Conservation (phyloP, 495 filamentous ascomycete genomes). For the Talaromyces nanjingensis region DNA sequence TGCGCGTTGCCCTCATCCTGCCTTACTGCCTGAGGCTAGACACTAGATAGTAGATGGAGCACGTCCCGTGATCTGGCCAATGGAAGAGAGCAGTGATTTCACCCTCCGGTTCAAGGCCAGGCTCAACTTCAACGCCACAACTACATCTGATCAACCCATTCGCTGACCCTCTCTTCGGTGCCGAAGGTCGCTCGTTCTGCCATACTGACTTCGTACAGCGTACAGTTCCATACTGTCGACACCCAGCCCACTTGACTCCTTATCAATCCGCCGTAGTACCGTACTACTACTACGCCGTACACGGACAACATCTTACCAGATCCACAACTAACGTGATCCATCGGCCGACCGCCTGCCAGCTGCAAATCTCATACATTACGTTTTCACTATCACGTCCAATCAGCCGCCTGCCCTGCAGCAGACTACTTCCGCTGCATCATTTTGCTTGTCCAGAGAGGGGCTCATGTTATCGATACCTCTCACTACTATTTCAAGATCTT, state of each 20-base stretch:
- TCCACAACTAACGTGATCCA: background rate
- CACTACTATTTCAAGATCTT: background rate
- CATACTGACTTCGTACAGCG: background rate
- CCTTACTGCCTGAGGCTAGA: background rate
- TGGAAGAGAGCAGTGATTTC: background rate
- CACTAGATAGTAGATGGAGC: background rate
- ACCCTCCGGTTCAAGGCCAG: too few species aligned
- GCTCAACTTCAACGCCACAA: constrained; percentile 1
- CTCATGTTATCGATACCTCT: background rate
- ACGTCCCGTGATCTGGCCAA: background rate
- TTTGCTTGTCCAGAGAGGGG: background rate
- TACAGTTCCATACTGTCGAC: too few species aligned
- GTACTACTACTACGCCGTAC: too few species aligned
- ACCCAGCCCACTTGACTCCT: background rate
- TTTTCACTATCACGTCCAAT: constrained; percentile 1
- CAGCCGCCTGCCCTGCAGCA: constrained; percentile 1
- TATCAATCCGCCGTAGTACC: background rate
- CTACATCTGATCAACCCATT: background rate
- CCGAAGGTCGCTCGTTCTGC: background rate
- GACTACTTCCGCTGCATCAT: background rate
- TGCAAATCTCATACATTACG: background rate
- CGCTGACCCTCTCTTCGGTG: background rate
- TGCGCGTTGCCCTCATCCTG: constrained; percentile 6
- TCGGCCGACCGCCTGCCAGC: background rate
- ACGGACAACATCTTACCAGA: background rate